These are phyloP conservation scores for Orbilia brochopaga DNA, from an alignment of 2,329 filamentous ascomycete species.

Conservation along the genomic window DNA sequence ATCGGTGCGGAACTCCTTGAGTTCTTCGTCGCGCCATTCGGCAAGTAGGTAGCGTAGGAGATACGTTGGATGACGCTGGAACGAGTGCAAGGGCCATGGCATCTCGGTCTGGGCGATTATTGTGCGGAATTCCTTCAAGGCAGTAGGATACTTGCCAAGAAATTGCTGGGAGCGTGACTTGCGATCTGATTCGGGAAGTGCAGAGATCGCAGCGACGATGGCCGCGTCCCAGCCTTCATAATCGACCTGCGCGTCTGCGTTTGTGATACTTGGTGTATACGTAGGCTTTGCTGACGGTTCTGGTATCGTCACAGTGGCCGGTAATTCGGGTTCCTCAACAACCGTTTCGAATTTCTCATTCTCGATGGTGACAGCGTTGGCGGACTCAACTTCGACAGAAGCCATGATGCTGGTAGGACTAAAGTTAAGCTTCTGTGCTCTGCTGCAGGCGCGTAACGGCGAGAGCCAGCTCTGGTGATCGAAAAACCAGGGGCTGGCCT, in stretches of 20 bases:
- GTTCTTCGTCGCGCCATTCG: slow-evolving; percentile 47
- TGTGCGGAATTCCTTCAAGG: slow-evolving; percentile 23
- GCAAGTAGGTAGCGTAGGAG: slow-evolving; percentile 39
- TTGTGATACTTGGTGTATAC: background rate
- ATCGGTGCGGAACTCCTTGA: slow-evolving; percentile 29
- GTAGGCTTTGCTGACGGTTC: background rate
- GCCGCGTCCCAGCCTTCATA: slow-evolving; percentile 37
- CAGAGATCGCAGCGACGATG: slow-evolving; percentile 22
- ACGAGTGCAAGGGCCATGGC: slow-evolving; percentile 20
- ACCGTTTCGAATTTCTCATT: background rate
- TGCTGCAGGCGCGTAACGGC: background rate
- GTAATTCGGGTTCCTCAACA: background rate
- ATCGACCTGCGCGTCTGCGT: slow-evolving; percentile 7
- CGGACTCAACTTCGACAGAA: background rate
- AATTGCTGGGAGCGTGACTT: slow-evolving; percentile 44
- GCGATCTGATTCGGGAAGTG: slow-evolving; percentile 15
- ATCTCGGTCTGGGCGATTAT: slow-evolving; percentile 4
- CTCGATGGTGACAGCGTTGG: background rate
- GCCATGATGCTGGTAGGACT: background rate
- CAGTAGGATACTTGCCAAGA: slow-evolving; percentile 23
- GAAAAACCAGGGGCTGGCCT: no score
- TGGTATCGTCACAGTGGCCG: background rate
- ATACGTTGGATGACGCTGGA: slow-evolving; percentile 37
- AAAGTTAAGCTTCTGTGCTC: background rate
- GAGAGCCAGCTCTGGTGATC: background rate